Conservation (phyloP, 441 rosid genomes). For the Dalechampia spathulata region DNA sequence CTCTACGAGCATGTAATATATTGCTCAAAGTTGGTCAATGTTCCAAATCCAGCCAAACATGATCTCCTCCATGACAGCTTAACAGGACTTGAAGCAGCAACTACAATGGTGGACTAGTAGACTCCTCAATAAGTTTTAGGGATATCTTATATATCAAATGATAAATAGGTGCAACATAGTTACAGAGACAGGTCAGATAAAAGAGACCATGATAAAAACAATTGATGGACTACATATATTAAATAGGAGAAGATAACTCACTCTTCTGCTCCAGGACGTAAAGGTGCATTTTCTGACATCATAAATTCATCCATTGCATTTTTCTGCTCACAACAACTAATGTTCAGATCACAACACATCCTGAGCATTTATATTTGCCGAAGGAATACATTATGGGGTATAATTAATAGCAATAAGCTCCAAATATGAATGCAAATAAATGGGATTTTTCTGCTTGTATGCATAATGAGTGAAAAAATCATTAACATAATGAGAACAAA, state of each 20-base stretch:
- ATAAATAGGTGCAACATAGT: too few relatives aligned
- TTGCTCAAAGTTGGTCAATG: too few relatives aligned
- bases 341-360: slow-evolving; percentile 13
- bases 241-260: slow-evolving; percentile 33
- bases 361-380: neutral
- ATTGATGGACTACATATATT: neutral
- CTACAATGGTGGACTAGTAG: too few relatives aligned
- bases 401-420: neutral
- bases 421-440: neutral
- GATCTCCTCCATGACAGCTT: too few relatives aligned
- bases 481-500: neutral
- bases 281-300: slow-evolving; percentile 52
- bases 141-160: too few relatives aligned
- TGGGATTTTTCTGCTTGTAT: neutral
- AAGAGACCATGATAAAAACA: neutral
- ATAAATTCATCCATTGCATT: slow-evolving; percentile 62
- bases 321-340: slow-evolving; percentile 46
- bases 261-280: slow-evolving; percentile 86
- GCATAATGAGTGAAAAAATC: too few relatives aligned
- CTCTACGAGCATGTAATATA: too few relatives aligned
- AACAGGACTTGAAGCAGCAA: too few relatives aligned
- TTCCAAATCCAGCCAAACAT: too few relatives aligned
- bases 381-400: neutral
- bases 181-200: neutral
- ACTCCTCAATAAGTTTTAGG: too few relatives aligned